Evolutionary conservation across 2,329 filamentous ascomycete genomes (phyloP).

Genomic region (Teratosphaeria gauchensis): DNA sequence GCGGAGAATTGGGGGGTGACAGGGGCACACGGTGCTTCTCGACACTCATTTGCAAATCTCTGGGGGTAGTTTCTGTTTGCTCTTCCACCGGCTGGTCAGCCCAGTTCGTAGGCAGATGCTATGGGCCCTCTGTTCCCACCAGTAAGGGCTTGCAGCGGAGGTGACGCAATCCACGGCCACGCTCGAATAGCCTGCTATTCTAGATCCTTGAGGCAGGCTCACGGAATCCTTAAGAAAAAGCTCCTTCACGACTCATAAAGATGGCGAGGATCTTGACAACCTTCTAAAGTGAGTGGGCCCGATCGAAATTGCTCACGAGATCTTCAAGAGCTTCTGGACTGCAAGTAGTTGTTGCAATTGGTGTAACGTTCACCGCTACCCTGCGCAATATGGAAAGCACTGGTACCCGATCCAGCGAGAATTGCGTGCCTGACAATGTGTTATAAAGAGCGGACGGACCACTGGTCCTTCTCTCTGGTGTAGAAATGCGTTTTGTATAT

Average conservation of each 20-base stretch:
- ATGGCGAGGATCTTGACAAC: not conserved
- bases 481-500: not conserved
- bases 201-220: not conserved
- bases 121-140: not conserved
- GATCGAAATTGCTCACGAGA: not conserved
- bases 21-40: constrained; percentile 30
- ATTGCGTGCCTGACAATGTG: constrained; percentile 7
- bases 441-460: constrained; percentile 7
- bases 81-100: not conserved
- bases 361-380: not conserved
- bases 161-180: not conserved
- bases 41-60: constrained; percentile 5
- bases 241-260: not conserved
- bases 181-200: not conserved
- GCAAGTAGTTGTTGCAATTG: not conserved
- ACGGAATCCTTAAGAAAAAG: not conserved
- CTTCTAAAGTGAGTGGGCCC: not conserved
- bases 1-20: constrained; percentile 42
- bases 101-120: not conserved
- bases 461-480: constrained; percentile 2
- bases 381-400: not conserved
- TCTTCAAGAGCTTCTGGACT: not conserved
- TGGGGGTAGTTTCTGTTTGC: not conserved
- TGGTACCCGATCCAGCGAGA: not conserved
- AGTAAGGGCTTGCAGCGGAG: not conserved